These are phyloP conservation scores for Rhododendron williamsianum DNA, from an alignment of 148 eudicot genomes.

Conservation along the genomic window DNA sequence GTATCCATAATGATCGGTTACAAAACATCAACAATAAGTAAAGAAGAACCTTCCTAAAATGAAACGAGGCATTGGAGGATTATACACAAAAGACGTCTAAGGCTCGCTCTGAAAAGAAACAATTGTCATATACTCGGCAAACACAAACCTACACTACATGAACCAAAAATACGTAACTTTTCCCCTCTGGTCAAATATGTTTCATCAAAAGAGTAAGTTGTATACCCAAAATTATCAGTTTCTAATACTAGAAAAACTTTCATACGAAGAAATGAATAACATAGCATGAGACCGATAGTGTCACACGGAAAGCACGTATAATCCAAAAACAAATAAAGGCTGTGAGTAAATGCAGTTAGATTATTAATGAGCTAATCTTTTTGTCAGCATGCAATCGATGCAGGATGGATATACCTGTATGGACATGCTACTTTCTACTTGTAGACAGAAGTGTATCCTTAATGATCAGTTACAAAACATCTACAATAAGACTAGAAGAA, in stretches of 20 bases:
- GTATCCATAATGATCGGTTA: not conserved
- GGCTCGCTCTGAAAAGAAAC: not conserved
- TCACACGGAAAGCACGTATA: not conserved
- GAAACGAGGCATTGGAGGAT: not conserved
- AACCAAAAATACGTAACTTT: not conserved
- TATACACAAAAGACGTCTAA: not conserved
- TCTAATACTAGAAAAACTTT: not conserved
- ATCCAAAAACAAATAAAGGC: not conserved
- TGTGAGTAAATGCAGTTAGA: not conserved
- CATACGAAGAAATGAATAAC: not conserved
- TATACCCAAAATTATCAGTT: not conserved
- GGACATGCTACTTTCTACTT: not conserved
- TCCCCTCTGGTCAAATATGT: not conserved
- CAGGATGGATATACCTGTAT: not conserved
- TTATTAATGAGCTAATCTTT: not conserved
- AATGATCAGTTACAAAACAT: not conserved
- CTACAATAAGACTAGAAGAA: not conserved
- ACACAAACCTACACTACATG: not conserved
- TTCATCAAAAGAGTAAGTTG: not conserved
- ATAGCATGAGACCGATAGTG: not conserved
- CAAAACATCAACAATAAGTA: not conserved
- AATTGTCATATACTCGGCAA: not conserved
- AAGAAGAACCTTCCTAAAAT: not conserved
- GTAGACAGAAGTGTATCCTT: not conserved
- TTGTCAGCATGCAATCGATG: not conserved